A percentile compares a stretch with the other conserved stretches of the same genome.
Evolutionary conservation across 2,329 filamentous ascomycete genomes (phyloP).

Genomic region (Monosporascus cannonballus): DNA sequence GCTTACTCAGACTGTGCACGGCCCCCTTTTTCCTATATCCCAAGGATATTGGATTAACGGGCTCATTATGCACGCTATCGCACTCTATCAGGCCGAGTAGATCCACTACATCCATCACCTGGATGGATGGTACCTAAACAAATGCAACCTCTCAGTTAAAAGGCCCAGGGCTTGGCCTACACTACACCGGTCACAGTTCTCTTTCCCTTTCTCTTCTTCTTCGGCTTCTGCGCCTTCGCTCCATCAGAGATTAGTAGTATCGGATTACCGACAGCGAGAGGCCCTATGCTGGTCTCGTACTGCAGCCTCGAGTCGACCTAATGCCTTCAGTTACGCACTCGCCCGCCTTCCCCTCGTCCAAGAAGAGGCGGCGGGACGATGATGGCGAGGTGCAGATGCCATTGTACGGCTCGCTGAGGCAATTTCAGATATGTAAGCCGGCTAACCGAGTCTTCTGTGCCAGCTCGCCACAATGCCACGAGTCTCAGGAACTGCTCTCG

Average conservation of each 20-base stretch:
- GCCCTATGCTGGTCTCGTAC: too few species aligned
- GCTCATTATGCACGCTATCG: not conserved
- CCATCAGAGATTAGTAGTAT: not conserved
- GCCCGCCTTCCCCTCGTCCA: conserved; percentile 22
- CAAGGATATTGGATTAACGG: too few species aligned
- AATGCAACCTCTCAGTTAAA: not conserved
- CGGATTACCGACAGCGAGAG: too few species aligned
- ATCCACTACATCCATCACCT: not conserved
- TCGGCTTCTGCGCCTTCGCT: not conserved
- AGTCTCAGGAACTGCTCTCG: conserved; percentile 14
- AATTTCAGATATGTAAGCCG: conserved; percentile 5
- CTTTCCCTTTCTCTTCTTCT: not conserved
- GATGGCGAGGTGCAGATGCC: conserved; percentile 17
- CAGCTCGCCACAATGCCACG: conserved; percentile 11
- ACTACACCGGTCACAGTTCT: not conserved
- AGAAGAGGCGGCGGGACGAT: conserved; percentile 34
- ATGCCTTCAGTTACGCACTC: conserved; percentile 33
- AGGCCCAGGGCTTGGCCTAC: not conserved
- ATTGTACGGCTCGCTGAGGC: conserved; percentile 16
- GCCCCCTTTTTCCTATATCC: too few species aligned
- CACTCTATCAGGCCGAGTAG: too few species aligned
- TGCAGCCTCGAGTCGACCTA: not conserved
- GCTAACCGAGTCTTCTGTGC: conserved; percentile 13
- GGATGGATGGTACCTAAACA: not conserved
- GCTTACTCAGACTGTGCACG: too few species aligned